Conservation (phyloP, 2,329 filamentous ascomycete species). For the Phialemoniopsis sp. region DNA sequence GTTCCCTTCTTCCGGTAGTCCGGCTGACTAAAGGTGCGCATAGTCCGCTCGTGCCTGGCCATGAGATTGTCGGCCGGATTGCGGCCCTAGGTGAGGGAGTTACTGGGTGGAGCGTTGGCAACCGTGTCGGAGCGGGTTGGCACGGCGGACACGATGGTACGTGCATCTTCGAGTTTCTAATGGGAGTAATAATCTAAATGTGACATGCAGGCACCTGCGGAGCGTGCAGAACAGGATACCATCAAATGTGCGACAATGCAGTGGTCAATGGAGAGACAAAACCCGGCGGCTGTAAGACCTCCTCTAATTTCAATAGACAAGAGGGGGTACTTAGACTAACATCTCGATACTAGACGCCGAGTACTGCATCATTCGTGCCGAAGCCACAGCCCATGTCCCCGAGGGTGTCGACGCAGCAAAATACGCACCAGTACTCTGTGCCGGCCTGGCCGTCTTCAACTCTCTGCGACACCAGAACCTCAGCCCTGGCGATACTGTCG, state of each 20-base stretch:
- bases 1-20: too few species aligned
- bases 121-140: slow-evolving; percentile 45
- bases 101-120: slow-evolving; percentile 43
- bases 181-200: too few species aligned
- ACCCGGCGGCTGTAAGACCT: slow-evolving; percentile 47
- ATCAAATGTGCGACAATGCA: slow-evolving; percentile 52
- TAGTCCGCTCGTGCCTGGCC: slow-evolving; percentile 40
- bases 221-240: slow-evolving; percentile 46
- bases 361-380: slow-evolving; percentile 48
- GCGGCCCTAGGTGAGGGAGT: slow-evolving; percentile 47
- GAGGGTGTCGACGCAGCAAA: slow-evolving; percentile 32
- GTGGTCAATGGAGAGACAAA: slow-evolving; percentile 51
- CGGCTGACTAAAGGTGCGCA: too few species aligned
- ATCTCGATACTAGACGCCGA: slow-evolving; percentile 34
- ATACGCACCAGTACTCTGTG: slow-evolving; percentile 46
- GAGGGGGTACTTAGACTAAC: neutral
- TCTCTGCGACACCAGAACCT: slow-evolving; percentile 29
- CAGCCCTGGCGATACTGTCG: slow-evolving; percentile 26
- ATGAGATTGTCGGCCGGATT: slow-evolving; percentile 59
- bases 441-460: slow-evolving; percentile 42
- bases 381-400: slow-evolving; percentile 43
- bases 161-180: neutral
- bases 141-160: slow-evolving; percentile 45
- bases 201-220: slow-evolving; percentile 33
- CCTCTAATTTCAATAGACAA: too few species aligned